These are phyloP conservation scores for Raffaelea deltoideospora DNA, from an alignment of 2,329 filamentous ascomycete genomes.

Conservation along the genomic window DNA sequence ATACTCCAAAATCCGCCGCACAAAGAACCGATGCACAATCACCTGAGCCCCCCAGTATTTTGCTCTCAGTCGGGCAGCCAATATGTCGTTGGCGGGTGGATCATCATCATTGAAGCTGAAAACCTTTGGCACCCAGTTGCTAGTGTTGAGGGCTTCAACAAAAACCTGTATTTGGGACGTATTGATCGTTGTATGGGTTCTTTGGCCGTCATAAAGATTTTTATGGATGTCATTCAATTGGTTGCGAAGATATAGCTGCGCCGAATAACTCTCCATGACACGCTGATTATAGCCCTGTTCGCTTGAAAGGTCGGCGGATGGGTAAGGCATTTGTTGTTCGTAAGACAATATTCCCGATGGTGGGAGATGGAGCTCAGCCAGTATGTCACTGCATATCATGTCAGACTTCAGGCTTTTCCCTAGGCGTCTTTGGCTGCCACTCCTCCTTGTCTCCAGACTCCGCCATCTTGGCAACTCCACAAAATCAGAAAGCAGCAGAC, in stretches of 20 bases:
- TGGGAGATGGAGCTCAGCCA: slow-evolving; percentile 63
- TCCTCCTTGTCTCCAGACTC: no score
- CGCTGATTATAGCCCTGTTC: slow-evolving; percentile 27
- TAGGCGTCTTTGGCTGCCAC: no score
- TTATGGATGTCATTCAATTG: slow-evolving; percentile 49
- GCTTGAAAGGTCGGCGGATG: slow-evolving; percentile 34
- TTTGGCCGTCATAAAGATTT: slow-evolving; percentile 29
- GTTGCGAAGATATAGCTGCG: slow-evolving; percentile 49
- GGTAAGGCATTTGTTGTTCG: slow-evolving; percentile 51
- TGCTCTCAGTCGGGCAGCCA: slow-evolving; percentile 68
- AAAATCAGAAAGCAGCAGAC: slow-evolving; percentile 4
- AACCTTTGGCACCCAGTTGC: slow-evolving; percentile 29
- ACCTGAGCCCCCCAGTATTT: slow-evolving; percentile 92
- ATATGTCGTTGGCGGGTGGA: slow-evolving; percentile 57
- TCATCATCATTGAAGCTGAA: slow-evolving; percentile 45
- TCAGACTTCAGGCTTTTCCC: slow-evolving; percentile 9
- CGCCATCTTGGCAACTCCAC: background rate
- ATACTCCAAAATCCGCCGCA: slow-evolving; percentile 39
- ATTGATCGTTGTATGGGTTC: slow-evolving; percentile 11
- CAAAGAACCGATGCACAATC: slow-evolving; percentile 72
- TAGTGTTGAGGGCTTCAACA: slow-evolving; percentile 10
- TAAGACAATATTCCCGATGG: slow-evolving; percentile 46
- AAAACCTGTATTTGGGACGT: slow-evolving; percentile 32
- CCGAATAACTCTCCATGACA: slow-evolving; percentile 44
- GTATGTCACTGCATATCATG: slow-evolving; percentile 68